These are phyloP conservation scores for Komagataella pastoris DNA, from an alignment of 805 yeast genomes.

Conservation along the genomic window DNA sequence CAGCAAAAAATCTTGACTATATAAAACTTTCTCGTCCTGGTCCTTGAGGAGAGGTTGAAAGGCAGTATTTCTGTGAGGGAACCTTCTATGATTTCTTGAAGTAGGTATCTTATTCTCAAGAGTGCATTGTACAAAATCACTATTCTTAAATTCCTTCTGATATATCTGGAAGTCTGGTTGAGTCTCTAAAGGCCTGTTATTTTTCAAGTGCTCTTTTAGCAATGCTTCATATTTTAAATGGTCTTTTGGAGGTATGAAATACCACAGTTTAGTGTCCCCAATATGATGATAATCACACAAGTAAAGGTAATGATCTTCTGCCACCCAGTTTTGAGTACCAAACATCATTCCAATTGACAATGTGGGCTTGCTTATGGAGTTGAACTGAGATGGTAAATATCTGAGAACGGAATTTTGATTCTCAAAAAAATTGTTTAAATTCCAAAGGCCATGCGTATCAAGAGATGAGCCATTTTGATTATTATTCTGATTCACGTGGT, in stretches of 20 bases:
- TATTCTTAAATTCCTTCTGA: neutral
- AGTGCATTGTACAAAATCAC: slow-evolving; percentile 2
- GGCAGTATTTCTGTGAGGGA: slow-evolving; percentile 14
- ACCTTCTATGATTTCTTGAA: slow-evolving; percentile 10
- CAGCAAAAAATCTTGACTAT: slow-evolving; percentile 26
- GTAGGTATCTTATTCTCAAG: slow-evolving; percentile 11
- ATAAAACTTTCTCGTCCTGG: neutral
- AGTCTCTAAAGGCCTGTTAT: slow-evolving; percentile 7
- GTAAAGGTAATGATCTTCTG: slow-evolving; percentile 50
- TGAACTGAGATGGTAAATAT: slow-evolving; percentile 28
- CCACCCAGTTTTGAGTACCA: slow-evolving; percentile 41
- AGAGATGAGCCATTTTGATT: neutral
- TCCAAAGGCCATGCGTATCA: slow-evolving; percentile 31
- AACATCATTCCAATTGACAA: slow-evolving; percentile 39
- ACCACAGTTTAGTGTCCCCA: slow-evolving; percentile 49
- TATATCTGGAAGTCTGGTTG: neutral
- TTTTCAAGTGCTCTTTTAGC: neutral
- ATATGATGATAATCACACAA: slow-evolving; percentile 36
- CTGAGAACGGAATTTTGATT: slow-evolving; percentile 34
- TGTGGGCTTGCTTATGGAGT: slow-evolving; percentile 26
- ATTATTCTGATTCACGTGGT: neutral
- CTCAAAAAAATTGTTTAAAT: slow-evolving; percentile 39
- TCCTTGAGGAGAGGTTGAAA: slow-evolving; percentile 14
- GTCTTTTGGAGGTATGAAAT: slow-evolving; percentile 45
- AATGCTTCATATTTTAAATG: slow-evolving; percentile 33